Base-by-base conservation (phyloP, 495 filamentous ascomycete species). In the Penicillium egyptiacum region DNA sequence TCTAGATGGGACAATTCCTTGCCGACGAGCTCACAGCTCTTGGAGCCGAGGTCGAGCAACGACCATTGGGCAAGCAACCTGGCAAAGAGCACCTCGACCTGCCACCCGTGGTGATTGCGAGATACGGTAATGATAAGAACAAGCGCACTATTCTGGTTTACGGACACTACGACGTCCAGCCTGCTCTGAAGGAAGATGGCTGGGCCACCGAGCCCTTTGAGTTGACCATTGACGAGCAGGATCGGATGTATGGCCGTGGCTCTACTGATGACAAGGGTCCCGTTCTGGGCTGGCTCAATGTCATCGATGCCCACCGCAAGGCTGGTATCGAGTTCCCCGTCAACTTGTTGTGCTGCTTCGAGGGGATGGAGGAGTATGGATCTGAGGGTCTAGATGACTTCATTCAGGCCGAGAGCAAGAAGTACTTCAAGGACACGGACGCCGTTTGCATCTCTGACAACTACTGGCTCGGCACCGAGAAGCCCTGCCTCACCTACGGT, bases 351-450 rank as follows among this genome's bases (percentile, higher is more conserved):
- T 97, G 96, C 91, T 99, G 95, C 80, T 99, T 99, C 66, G 95
- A 99, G 76, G 95, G 95, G 41, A 99, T 99, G 95, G 94, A 99
- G 76, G 95, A 99, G 76, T 96, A 96, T 71, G 95, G 95, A 40
- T 96, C 91, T 1, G 95, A 98, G 66, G 95, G 95, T 39, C 82
- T 99, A 40, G 93, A 99, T 59, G 93, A 96, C 42, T 88, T 97
- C 59, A 96, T 99, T 72, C 79, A 88, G 58, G 85, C 81, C 17
- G 95, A 99, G 75, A 88, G 84, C 61, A 90, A 92, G 77, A 85
- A 86, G 53, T 98, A 83, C 80, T 99, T 99, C 77, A 89, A 88
- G 61, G 93, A 96, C 61, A 85, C 91, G 5, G 95, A 99, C 58
- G 95, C 92, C 5, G 92, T 96, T 19, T 98, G 95, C 79, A 99